Conservation (phyloP, 2,329 filamentous ascomycete species). For the Epichloe typhina region DNA sequence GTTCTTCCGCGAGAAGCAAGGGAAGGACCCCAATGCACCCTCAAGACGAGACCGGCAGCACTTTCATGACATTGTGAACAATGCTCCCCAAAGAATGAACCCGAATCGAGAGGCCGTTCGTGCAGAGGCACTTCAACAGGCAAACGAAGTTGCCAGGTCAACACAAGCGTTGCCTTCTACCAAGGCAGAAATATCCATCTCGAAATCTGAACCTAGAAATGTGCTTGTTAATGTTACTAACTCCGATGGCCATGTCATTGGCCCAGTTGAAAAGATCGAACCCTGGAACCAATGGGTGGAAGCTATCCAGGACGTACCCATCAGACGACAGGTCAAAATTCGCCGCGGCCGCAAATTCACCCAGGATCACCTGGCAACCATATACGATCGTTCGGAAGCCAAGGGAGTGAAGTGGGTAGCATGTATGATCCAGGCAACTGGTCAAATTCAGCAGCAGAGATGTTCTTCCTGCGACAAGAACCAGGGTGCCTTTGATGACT, state of each 20-base stretch:
- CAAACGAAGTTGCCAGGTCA: conserved; percentile 1
- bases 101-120: not conserved
- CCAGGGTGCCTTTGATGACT: conserved; percentile 31
- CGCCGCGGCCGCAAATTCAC: conserved; percentile 29
- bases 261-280: conserved; percentile 22
- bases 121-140: conserved; percentile 3
- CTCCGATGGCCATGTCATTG: conserved; percentile 24
- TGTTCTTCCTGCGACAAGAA: conserved; percentile 30
- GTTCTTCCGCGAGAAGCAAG: conserved; percentile 21
- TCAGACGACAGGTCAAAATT: conserved; percentile 27
- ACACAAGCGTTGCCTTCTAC: conserved; percentile 1
- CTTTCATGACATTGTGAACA: conserved; percentile 4
- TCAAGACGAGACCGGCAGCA: conserved; percentile 8
- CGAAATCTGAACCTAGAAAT: conserved; percentile 4
- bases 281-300: conserved; percentile 28
- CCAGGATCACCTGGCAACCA: conserved; percentile 22
- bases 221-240: conserved; percentile 23
- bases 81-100: not conserved
- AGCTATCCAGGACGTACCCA: conserved; percentile 22
- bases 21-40: conserved; percentile 10
- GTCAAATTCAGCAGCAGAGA: conserved; percentile 24
- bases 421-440: conserved; percentile 37
- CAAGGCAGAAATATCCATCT: not conserved
- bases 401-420: conserved; percentile 34
- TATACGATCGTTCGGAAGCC: conserved; percentile 28